These are phyloP conservation scores for Cutaneotrichosporon cutaneum DNA, from an alignment of 1,284 basidiomycete species.

Conservation along the genomic window DNA sequence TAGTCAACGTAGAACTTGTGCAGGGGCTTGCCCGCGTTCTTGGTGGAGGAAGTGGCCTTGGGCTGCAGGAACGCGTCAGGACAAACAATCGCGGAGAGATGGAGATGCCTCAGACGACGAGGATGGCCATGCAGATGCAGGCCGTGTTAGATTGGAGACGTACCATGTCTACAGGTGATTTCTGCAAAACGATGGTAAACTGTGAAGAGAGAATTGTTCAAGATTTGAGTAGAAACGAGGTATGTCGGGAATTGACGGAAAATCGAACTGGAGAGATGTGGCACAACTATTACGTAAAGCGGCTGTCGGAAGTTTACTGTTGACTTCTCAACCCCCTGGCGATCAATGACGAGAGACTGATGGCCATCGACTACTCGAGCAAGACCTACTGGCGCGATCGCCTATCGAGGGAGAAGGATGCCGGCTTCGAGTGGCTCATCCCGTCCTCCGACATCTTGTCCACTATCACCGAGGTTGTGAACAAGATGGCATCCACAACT, in stretches of 20 bases:
- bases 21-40: conserved; percentile 62
- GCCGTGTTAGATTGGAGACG: conserved; percentile 6
- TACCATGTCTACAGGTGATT: conserved; percentile 30
- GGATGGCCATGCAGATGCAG: conserved; percentile 1
- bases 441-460: conserved; percentile 29
- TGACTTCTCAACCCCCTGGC: no score
- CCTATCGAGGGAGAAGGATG: conserved; percentile 28
- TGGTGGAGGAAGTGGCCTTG: conserved; percentile 47
- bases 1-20: conserved; percentile 95
- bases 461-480: conserved; percentile 16
- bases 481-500: no score
- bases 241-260: no score
- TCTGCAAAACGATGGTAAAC: conserved; percentile 26
- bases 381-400: conserved; percentile 40
- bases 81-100: neutral
- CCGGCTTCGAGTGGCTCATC: conserved; percentile 46
- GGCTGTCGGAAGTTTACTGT: no score
- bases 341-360: no score
- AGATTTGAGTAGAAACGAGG: no score
- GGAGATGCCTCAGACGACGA: neutral
- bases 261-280: no score
- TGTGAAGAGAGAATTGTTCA: neutral
- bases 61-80: conserved; percentile 33
- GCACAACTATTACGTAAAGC: no score
- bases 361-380: conserved; percentile 42